These are phyloP conservation scores for Olyra latifolia DNA, from an alignment of 176 grass and related monocot genomes.

Conservation along the genomic window DNA sequence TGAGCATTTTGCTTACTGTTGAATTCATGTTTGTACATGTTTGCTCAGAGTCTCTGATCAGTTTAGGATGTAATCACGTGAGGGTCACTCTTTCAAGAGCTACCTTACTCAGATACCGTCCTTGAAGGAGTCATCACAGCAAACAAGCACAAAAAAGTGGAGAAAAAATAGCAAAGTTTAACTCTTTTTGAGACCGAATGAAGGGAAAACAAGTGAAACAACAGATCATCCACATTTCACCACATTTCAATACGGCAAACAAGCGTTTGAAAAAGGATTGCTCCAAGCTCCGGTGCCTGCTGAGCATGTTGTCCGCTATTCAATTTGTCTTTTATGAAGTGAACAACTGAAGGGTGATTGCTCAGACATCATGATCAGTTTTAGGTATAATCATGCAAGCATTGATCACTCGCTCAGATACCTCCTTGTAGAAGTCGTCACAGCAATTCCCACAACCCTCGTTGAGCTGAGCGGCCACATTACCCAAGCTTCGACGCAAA, in stretches of 20 bases:
- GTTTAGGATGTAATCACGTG: constrained; percentile 28
- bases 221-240: neutral
- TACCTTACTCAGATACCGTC: constrained; percentile 26
- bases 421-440: constrained; percentile 31
- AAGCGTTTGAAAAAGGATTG: neutral
- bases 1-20: too few species aligned
- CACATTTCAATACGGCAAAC: neutral
- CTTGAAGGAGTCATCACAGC: constrained; percentile 3
- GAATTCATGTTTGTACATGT: neutral
- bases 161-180: neutral
- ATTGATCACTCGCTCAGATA: neutral
- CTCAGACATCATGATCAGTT: neutral
- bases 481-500: neutral
- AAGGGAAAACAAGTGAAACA: neutral
- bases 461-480: neutral
- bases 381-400: neutral
- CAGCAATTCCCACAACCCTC: neutral
- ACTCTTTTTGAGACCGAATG: neutral
- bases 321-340: neutral
- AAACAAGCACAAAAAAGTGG: neutral
- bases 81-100: neutral
- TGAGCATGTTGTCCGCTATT: neutral
- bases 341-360: neutral
- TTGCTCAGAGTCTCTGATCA: constrained; percentile 26
- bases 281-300: too few species aligned